Conservation (phyloP, 495 filamentous ascomycete species). For the Hyaloscypha hepaticicola region DNA sequence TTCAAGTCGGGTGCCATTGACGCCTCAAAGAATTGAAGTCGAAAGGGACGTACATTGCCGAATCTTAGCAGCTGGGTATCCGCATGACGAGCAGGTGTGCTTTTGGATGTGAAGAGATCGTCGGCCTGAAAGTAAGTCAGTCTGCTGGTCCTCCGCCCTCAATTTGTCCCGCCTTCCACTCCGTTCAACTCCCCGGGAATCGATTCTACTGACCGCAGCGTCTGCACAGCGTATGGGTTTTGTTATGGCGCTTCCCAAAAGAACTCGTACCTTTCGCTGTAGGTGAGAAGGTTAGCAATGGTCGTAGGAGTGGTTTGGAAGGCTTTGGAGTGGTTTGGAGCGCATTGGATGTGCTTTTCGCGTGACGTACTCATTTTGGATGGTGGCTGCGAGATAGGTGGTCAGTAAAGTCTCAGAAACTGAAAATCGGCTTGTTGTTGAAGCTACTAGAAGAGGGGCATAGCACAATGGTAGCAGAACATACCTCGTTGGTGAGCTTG, state of each 20-base stretch:
- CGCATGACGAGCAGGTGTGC: constrained; percentile 95
- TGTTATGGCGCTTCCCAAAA: constrained; percentile 98
- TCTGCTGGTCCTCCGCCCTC: background rate
- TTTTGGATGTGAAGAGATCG: constrained; percentile 99
- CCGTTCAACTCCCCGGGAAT: background rate
- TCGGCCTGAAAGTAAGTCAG: constrained; percentile 59
- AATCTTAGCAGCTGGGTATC: constrained; percentile 94
- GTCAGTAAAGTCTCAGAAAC: too few relatives aligned
- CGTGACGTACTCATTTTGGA: constrained; percentile 64
- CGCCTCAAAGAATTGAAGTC: background rate
- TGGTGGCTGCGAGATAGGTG: constrained; percentile 34
- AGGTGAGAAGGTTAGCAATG: background rate
- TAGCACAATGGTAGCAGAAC: background rate
- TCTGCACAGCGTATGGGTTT: constrained; percentile 98
- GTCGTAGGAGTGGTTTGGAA: constrained; percentile 16
- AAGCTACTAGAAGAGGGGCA: too few relatives aligned
- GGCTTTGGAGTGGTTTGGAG: too few relatives aligned
- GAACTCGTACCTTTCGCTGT: constrained; percentile 86
- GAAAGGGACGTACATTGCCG: constrained; percentile 84
- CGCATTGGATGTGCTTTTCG: too few relatives aligned
- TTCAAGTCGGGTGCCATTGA: constrained; percentile 24
- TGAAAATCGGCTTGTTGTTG: too few relatives aligned
- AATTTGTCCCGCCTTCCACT: constrained; percentile 7
- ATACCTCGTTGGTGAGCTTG: constrained; percentile 16
- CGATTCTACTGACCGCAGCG: constrained; percentile 83